Percentiles rank a stretch among this genome's conserved stretches.
Conservation (phyloP, 2,329 filamentous ascomycete genomes). For the Ascochyta lentis region DNA sequence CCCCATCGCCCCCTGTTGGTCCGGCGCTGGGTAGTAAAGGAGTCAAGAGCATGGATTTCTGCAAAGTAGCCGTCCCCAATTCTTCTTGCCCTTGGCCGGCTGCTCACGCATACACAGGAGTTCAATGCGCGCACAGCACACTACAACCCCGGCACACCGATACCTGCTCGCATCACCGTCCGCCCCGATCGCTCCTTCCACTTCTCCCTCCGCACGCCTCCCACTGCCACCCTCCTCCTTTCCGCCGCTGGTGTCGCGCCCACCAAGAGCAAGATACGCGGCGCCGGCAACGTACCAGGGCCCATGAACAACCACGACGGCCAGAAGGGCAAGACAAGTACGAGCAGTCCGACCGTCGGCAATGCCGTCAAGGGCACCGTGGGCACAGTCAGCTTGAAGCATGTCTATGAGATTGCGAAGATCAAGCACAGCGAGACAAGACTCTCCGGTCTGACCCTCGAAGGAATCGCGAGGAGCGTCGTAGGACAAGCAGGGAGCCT, state of each 20-base stretch:
- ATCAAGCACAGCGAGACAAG: conserved; percentile 73
- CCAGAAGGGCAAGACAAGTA: conserved; percentile 46
- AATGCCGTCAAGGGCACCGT: conserved; percentile 78
- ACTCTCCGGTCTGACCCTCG: conserved; percentile 74
- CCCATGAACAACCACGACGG: conserved; percentile 51
- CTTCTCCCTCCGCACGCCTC: conserved; percentile 92
- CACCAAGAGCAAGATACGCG: conserved; percentile 78
- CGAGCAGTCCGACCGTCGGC: conserved; percentile 41
- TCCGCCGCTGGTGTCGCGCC: conserved; percentile 78
- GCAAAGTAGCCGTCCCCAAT: conserved; percentile 71
- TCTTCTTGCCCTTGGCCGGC: not conserved
- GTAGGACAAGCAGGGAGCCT: conserved; percentile 60
- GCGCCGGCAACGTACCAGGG: conserved; percentile 65
- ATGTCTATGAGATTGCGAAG: conserved; percentile 96
- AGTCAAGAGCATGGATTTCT: conserved; percentile 99
- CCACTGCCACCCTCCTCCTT: conserved; percentile 89
- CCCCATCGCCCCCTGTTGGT: conserved; percentile 93
- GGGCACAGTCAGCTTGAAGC: conserved; percentile 90
- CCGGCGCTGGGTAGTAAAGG: conserved; percentile 96
- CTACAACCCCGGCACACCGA: conserved; percentile 80
- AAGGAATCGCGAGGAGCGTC: conserved; percentile 80
- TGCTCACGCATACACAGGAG: conserved; percentile 65
- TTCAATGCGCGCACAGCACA: conserved; percentile 95
- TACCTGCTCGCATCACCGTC: conserved; percentile 89
- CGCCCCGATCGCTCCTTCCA: conserved; percentile 91